Evolutionary conservation across 164 flowering plant species (phyloP).

Genomic region (Vitis rupestris): DNA sequence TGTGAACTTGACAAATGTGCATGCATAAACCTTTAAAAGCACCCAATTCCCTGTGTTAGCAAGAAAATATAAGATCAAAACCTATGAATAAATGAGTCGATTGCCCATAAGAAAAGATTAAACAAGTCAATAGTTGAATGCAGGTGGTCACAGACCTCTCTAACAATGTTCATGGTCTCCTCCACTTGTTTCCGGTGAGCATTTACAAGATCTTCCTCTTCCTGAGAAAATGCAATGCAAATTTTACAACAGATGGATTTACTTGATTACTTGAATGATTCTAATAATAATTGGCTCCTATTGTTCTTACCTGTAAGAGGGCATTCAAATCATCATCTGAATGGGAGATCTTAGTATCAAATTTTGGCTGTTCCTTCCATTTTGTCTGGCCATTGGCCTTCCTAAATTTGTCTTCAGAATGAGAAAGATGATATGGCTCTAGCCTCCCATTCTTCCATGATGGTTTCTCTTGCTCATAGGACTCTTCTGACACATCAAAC

Average conservation of each 20-base stretch:
- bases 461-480: slow-evolving; percentile 49
- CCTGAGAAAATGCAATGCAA: slow-evolving; percentile 32
- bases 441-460: slow-evolving; percentile 47
- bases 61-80: not conserved
- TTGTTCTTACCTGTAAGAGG: slow-evolving; percentile 55
- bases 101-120: too few relatives aligned
- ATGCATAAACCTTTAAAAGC: too few relatives aligned
- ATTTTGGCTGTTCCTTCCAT: slow-evolving; percentile 43
- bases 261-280: not conserved
- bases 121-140: not conserved
- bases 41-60: not conserved
- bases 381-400: slow-evolving; percentile 41
- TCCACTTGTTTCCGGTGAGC: slow-evolving; percentile 78
- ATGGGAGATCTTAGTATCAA: slow-evolving; percentile 30
- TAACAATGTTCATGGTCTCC: slow-evolving; percentile 76
- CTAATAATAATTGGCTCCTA: not conserved
- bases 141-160: slow-evolving; percentile 44
- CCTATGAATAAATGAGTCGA: not conserved
- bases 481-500: slow-evolving; percentile 47
- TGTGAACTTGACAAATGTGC: not conserved
- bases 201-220: slow-evolving; percentile 77
- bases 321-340: slow-evolving; percentile 66
- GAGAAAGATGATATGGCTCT: slow-evolving; percentile 29
- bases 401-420: slow-evolving; percentile 41
- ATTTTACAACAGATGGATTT: not conserved